phyloP scores from a whole-genome alignment of 257 asterid species.

The Plantago elongata region DNA sequence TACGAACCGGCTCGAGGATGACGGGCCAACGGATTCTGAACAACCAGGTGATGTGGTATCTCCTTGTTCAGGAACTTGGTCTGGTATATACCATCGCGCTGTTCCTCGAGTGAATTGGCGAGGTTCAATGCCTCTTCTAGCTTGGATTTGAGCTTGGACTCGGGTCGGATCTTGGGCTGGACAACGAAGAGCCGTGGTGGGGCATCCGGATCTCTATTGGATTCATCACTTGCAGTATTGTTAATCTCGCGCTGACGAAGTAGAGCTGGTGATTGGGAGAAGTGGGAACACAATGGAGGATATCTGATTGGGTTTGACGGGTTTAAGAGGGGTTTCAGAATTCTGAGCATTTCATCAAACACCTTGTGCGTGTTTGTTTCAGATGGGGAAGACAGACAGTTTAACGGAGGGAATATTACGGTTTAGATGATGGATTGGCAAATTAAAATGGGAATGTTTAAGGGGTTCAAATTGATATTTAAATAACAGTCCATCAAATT shows the following conservation, averaged over 20 bases:
- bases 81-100: slow-evolving; percentile 58
- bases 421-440: too few species aligned
- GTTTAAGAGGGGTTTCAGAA: slow-evolving; percentile 16
- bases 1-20: slow-evolving; percentile 56
- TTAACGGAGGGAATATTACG: too few species aligned
- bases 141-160: slow-evolving; percentile 47
- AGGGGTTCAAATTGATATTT: too few species aligned
- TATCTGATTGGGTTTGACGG: slow-evolving; percentile 23
- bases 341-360: slow-evolving; percentile 28
- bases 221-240: slow-evolving; percentile 24
- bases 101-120: slow-evolving; percentile 87
- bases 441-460: too few species aligned
- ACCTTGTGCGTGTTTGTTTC: background rate
- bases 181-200: slow-evolving; percentile 79
- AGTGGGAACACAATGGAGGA: slow-evolving; percentile 20
- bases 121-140: slow-evolving; percentile 79
- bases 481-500: too few species aligned
- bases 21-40: slow-evolving; percentile 69
- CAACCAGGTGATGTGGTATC: slow-evolving; percentile 76
- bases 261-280: slow-evolving; percentile 33
- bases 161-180: slow-evolving; percentile 89
- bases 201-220: slow-evolving; percentile 35
- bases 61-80: slow-evolving; percentile 55
- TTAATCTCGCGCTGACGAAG: slow-evolving; percentile 22
- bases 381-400: too few species aligned